These are phyloP conservation scores for Chernovozyma aurita DNA, from an alignment of 1,139 yeast genomes.

Conservation along the genomic window DNA sequence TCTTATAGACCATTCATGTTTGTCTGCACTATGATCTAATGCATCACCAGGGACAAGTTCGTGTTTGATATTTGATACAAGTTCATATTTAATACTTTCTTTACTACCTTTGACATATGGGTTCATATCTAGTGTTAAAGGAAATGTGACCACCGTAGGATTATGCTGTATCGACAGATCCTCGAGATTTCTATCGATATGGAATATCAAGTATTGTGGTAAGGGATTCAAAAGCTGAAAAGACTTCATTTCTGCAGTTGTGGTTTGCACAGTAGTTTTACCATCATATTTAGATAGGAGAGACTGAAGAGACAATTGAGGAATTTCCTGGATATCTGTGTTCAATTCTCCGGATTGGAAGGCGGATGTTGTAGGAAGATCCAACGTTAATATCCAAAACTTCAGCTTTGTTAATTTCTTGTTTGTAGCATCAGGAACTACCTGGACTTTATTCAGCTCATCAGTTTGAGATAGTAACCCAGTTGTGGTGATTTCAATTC, in stretches of 20 bases:
- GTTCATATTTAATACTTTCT: constrained; percentile 28
- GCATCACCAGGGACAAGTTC: constrained; percentile 23
- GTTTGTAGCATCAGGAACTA: constrained; percentile 16
- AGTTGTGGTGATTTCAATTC: constrained; percentile 29
- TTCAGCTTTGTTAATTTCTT: constrained; percentile 23
- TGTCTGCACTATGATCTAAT: constrained; percentile 22
- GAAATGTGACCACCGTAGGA: constrained; percentile 62
- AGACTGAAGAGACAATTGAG: constrained; percentile 47
- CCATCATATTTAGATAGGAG: constrained; percentile 46
- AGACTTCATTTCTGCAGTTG: constrained; percentile 21
- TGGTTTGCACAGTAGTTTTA: constrained; percentile 13
- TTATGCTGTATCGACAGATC: constrained; percentile 38
- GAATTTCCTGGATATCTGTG: constrained; percentile 25
- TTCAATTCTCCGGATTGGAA: constrained; percentile 28
- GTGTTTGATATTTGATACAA: constrained; percentile 51
- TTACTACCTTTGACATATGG: constrained; percentile 20
- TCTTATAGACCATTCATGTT: constrained; percentile 49
- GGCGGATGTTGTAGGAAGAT: constrained; percentile 54
- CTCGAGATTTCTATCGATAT: constrained; percentile 45
- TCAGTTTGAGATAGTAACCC: constrained; percentile 14
- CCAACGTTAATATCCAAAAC: constrained; percentile 58
- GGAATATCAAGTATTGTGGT: constrained; percentile 55
- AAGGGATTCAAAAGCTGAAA: constrained; percentile 35
- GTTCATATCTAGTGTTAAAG: constrained; percentile 40
- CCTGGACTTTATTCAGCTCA: constrained; percentile 19